Evolutionary conservation across 352 stramenopile species (phyloP), one percentile per base, ranked within the genome.

Genomic region (Pythium apleroticum): DNA sequence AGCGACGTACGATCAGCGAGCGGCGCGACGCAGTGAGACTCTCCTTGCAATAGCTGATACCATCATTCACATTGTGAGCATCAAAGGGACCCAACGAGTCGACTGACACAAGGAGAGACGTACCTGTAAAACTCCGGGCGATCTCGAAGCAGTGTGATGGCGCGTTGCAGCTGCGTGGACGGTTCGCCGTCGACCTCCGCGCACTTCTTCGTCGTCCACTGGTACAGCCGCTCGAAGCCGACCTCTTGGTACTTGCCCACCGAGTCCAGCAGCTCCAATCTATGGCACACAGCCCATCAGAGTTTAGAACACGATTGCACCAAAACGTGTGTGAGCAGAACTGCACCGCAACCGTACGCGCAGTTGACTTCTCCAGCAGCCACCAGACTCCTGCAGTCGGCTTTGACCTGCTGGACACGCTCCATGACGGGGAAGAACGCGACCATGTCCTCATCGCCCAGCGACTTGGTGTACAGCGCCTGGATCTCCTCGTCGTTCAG

Each of bases 181-280:
- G 85, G 79, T 49, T 96, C 86, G 46, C 65, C 71, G 15, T 89
- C 80, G 31, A 94, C 75, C 49, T 88, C 72, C 6, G 70, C 73
- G 65, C 90, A 96, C 33, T 95, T 86, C 25, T 68, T 76, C 14
- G 89, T 80, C 6, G 95, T 89, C 91, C 91, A 98, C 27, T 86
- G 67, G 71, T 97, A 97, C 57, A 97, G 64, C 20, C 79, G 63
- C 63, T 96, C 82, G 58, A 95, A 97, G 0, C 88, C 91, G n/a
- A 73, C 67, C 53, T 96, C 89, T 46, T 97, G 86, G 68, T 93
- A 84, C 63, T 84, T 84, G 33, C 80, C 79, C 22, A 97, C 76
- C 0, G 77, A 61, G 35, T 98, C 90, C 30, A 98, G 68, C 30
- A 97, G 81, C 73, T 97, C 91, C 49, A 97, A 69, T 54, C 84